Percentiles rank a stretch among this genome's conserved stretches.
Conservation (phyloP, 306 rosid species). For the Ammopiptanthus mongolicus region DNA sequence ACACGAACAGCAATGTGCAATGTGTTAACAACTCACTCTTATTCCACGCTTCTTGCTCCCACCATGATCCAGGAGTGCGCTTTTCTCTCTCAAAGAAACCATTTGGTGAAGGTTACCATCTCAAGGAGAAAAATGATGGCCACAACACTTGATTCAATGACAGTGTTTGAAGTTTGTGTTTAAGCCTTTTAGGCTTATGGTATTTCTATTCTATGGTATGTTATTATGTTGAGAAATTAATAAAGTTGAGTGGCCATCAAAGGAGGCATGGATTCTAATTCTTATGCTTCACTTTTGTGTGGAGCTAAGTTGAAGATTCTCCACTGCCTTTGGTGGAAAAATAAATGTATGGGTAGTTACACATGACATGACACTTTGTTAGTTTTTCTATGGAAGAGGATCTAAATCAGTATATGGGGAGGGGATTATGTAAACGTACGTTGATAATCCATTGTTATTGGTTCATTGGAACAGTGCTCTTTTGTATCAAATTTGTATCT, state of each 20-base stretch:
- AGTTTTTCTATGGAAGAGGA: background rate
- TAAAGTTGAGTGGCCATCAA: background rate
- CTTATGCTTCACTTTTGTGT: constrained; percentile 16
- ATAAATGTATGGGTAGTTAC: constrained; percentile 19
- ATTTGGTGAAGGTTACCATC: constrained; percentile 32
- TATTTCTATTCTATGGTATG: background rate
- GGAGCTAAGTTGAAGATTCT: constrained; percentile 33
- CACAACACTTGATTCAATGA: background rate
- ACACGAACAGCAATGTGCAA: constrained; percentile 87
- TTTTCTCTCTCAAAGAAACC: constrained; percentile 64
- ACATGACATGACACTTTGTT: background rate
- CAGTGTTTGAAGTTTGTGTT: background rate
- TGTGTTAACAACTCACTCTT: constrained; percentile 76
- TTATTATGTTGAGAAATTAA: background rate
- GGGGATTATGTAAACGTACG: background rate
- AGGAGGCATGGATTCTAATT: constrained; percentile 16
- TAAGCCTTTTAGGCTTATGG: constrained; percentile 18
- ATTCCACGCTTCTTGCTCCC: constrained; percentile 48
- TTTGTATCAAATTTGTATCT: background rate
- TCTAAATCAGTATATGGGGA: background rate
- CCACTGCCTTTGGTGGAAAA: constrained; percentile 15
- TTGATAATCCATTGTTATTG: background rate
- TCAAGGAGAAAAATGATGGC: constrained; percentile 28
- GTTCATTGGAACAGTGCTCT: background rate
- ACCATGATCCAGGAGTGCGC: constrained; percentile 85